Conservation (phyloP, 176 grass and related monocot genomes). For the Eragrostis nindensis region DNA sequence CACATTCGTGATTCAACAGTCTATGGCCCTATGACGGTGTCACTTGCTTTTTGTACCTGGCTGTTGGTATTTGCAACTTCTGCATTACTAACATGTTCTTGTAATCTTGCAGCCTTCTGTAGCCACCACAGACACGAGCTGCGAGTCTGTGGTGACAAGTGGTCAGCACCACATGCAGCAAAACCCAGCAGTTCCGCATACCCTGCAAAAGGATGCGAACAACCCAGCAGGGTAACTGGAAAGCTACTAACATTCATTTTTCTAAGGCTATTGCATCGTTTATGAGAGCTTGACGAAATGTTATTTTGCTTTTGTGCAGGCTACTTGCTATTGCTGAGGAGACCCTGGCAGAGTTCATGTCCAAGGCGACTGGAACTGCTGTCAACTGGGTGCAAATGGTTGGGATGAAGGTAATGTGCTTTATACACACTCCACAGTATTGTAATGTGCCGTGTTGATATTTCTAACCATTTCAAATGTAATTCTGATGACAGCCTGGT, state of each 20-base stretch:
- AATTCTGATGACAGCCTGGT: conserved; percentile 84
- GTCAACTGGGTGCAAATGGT: conserved; percentile 99
- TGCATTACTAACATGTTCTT: conserved; percentile 2
- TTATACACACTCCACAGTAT: neutral
- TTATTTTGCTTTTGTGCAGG: conserved; percentile 40
- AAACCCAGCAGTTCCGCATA: conserved; percentile 73
- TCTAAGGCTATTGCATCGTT: neutral
- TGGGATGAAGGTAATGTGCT: conserved; percentile 95
- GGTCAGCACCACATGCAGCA: conserved; percentile 88
- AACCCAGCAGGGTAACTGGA: conserved; percentile 84
- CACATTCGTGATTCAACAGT: neutral
- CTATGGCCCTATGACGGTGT: neutral
- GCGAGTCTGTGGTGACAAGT: conserved; percentile 97
- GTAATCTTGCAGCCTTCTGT: conserved; percentile 63
- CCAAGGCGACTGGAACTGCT: conserved; percentile 96
- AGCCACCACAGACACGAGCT: conserved; percentile 98
- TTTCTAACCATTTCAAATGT: conserved; percentile 5
- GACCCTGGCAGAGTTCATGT: conserved; percentile 97
- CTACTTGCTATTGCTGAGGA: conserved; percentile 98
- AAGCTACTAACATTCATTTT: conserved; percentile 23
- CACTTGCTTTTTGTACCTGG: neutral
- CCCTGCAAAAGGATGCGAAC: conserved; percentile 81
- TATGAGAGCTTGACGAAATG: conserved; percentile 3
- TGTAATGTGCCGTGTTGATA: neutral
- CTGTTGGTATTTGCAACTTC: neutral